Conservation (phyloP, 805 yeast genomes). For the Myxozyma kluyveri region DNA sequence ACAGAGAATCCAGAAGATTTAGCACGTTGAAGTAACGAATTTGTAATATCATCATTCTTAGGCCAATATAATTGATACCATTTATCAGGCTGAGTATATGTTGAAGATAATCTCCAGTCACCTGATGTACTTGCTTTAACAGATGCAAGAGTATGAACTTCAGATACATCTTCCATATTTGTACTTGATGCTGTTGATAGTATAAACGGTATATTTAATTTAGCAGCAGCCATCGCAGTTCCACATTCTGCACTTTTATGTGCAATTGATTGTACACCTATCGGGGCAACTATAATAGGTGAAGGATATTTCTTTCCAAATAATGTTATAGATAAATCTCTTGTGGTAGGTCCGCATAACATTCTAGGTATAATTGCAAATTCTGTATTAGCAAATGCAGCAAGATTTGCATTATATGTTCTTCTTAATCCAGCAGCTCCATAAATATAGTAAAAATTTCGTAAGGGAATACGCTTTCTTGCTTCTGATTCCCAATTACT, state of each 20-base stretch:
- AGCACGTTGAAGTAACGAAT: constrained; percentile 26
- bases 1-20: constrained; percentile 21
- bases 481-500: constrained; percentile 17
- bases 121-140: neutral
- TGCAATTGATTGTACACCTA: constrained; percentile 35
- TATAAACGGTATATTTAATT: constrained; percentile 33
- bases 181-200: constrained; percentile 33
- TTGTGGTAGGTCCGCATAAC: constrained; percentile 15
- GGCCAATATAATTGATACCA: constrained; percentile 33
- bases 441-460: constrained; percentile 19
- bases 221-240: constrained; percentile 33
- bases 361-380: constrained; percentile 23
- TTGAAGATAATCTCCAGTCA: neutral
- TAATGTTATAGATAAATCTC: constrained; percentile 20
- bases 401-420: constrained; percentile 18
- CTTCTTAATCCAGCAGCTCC: constrained; percentile 19
- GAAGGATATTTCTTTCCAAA: constrained; percentile 31
- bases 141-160: constrained; percentile 10
- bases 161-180: constrained; percentile 27
- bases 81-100: constrained; percentile 8
- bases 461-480: constrained; percentile 2
- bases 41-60: constrained; percentile 22
- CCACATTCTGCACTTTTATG: constrained; percentile 35
- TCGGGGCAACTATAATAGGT: constrained; percentile 34
- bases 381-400: constrained; percentile 11